Evolutionary conservation across 176 grass and related monocot species (phyloP).

Genomic region (Bromus sterilis): DNA sequence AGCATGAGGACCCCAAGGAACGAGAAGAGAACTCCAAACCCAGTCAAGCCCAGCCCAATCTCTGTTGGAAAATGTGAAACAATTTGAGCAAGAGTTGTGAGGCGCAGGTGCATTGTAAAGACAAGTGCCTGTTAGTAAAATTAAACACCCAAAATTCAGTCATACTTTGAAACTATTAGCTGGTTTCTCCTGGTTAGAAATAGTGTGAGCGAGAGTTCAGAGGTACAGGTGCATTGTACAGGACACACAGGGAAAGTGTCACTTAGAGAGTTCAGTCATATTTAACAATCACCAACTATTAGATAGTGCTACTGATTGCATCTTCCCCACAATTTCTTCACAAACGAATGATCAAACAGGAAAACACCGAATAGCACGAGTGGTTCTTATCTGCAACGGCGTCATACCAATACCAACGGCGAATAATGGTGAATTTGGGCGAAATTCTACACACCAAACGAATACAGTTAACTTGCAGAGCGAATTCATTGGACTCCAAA

Average conservation of each 20-base stretch:
- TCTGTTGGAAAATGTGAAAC: conserved; percentile 29
- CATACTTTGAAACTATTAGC: not conserved
- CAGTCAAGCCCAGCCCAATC: conserved; percentile 77
- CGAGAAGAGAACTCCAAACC: conserved; percentile 80
- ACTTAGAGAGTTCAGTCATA: not conserved
- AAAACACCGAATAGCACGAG: not conserved
- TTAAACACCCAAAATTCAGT: not conserved
- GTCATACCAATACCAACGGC: not conserved
- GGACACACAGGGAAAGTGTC: not conserved
- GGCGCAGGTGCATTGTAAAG: not conserved
- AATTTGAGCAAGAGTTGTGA: not conserved
- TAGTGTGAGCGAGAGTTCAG: not conserved
- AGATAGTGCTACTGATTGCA: not conserved
- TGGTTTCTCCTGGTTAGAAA: not conserved
- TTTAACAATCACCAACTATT: not conserved
- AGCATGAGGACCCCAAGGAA: conserved; percentile 80
- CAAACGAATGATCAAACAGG: not conserved
- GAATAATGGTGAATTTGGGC: not conserved
- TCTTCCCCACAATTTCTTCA: not conserved
- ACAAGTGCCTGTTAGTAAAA: not conserved
- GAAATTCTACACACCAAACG: not conserved
- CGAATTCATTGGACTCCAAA: not conserved
- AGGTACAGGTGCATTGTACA: not conserved
- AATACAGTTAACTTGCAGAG: not conserved
- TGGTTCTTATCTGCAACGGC: not conserved